Base-by-base conservation (phyloP, 2,329 filamentous ascomycete species). In the Talaromyces amestolkiae region DNA sequence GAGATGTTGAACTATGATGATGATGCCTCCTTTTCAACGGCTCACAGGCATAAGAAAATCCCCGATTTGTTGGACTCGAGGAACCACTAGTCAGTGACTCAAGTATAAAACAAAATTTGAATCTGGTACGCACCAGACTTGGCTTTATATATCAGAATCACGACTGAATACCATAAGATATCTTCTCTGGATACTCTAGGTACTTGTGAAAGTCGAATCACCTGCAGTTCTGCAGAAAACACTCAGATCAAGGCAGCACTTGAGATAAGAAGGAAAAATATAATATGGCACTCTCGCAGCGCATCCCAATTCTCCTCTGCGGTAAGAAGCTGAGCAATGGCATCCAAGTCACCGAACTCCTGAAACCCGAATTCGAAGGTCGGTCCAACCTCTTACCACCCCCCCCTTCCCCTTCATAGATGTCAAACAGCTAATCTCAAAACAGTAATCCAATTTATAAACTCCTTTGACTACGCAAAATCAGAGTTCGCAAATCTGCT, bases 361-460 rank as follows among this genome's bases (percentile, higher is more conserved):
- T 72, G 7, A 61, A 65, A 8, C 69, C 70, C 7, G 67, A 70
- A 27, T 66, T 67, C 33, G 71, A 71, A 68, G 70, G 71, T 73
- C 3, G 37, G 58, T 8, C n/a, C 11, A 56, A 56, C 3, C n/a
- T 5, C 9, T 3, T 31, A 51, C 39, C 15, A 4, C 47, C 7
- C 8, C 49, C 24, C 31, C 27, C n/a, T 6, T 11, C 31, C 5
- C 3, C 27, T 2, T 54, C 9, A 19, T 3, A 19, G 15, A 3
- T n/a, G 3, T 35, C 2, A 10, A 33, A 35, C 3, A 15, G 4
- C 31, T 54, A 15, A 35, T 9, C 3, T 41, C 68, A 67, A 8
- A 7, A 3, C 31, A 63, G 51, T 63, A 0, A 58, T 63, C 15
- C 39, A 58, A 54, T 63, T 63, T 27, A 24, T 58, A 22, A 47